Evolutionary conservation across 148 eudicot species (phyloP).

Genomic region (Vaccinium corymbosum): DNA sequence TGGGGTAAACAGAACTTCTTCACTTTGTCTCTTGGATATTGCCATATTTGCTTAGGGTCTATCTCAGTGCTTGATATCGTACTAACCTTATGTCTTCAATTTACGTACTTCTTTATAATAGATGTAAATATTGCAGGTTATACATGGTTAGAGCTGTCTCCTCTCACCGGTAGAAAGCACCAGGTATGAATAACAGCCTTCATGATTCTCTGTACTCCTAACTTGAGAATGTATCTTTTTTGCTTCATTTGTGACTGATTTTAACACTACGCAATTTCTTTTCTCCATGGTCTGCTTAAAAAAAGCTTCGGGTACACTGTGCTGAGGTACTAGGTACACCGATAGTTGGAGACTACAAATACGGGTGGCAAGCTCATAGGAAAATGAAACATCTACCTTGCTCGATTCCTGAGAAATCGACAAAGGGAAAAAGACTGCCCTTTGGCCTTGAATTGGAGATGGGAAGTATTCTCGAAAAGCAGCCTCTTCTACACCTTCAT

Average conservation of each 20-base stretch:
- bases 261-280: constrained; percentile 2
- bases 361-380: constrained; percentile 91
- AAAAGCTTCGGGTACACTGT: constrained; percentile 92
- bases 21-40: background rate
- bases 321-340: constrained; percentile 95
- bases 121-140: constrained; percentile 51
- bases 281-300: background rate
- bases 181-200: constrained; percentile 50
- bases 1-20: background rate
- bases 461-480: constrained; percentile 71
- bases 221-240: background rate
- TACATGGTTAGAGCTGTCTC: constrained; percentile 83
- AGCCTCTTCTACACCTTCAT: constrained; percentile 71
- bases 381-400: constrained; percentile 36
- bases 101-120: background rate
- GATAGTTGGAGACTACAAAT: constrained; percentile 95
- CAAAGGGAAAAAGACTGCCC: constrained; percentile 15
- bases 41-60: background rate
- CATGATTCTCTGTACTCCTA: background rate
- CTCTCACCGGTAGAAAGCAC: constrained; percentile 92
- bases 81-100: background rate
- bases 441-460: constrained; percentile 42
- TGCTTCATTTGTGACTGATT: background rate
- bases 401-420: constrained; percentile 17
- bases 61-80: background rate